Evolutionary conservation across 164 flowering plant genomes (phyloP), one percentile per base, ranked within the genome.

Genomic region (Cinnamomum chago): DNA sequence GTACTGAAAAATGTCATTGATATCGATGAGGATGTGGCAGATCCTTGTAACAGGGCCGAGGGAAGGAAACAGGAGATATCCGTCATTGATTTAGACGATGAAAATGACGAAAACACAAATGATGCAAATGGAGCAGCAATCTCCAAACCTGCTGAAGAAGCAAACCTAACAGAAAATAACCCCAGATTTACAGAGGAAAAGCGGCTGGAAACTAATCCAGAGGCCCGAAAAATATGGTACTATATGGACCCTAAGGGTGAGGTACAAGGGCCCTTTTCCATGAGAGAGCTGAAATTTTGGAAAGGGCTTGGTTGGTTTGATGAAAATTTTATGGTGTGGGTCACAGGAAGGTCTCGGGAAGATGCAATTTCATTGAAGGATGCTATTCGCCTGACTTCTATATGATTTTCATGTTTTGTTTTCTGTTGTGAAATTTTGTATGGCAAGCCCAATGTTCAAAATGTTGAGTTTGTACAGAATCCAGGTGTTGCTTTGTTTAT

Each of bases 231-330:
- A 25, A 58, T 71, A 9, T 72, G 75, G 75, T 27, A 35, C 50
- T 73, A 73, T 28, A 13, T 12, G 0, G 75, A 64, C 40, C 75
- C 75, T 9, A 40, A n/a, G 0, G 70, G 75, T 18, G 62, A n/a
- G n/a, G 27, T 65, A 9, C 75, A 73, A 28, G 75, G 75, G 27
- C 75, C 75, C 15, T 65, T 73, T 65, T 65, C 58, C 40, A 33
- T 73, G 22, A 22, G 17, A 22, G 58, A n/a, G 24, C 35, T 73
- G 4, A 73, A 47, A 50, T 17, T 17, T 18, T 73, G 75, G 75
- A 62, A 27, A 17, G 70, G 65, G 50, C 22, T 17, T 1, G 70
- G 62, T 15, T 65, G 22, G 17, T 73, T 73, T 64, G n/a, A 40
- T 7, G 68, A 12, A 22, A 58, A 65, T 65, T 73, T 73, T 50